Evolutionary conservation across 2,329 filamentous ascomycete species (phyloP), one percentile per base, ranked within the genome.

Genomic region (Trichoderma asperellum): DNA sequence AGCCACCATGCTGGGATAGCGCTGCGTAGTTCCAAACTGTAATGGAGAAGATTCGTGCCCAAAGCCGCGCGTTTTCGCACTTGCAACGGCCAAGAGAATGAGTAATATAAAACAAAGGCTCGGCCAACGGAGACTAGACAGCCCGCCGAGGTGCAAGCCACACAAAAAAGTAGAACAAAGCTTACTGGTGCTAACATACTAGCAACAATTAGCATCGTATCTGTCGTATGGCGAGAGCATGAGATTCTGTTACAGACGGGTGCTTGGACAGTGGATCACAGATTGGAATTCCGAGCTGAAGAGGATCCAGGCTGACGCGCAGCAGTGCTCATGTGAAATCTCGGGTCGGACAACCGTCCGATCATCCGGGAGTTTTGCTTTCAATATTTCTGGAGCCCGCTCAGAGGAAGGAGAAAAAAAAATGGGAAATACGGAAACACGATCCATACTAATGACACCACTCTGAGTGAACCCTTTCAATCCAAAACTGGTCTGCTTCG

Each of bases 21-120:
- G 62, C 35, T 27, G 62, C 35, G n/a, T 65, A 65, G 62, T 21
- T 65, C 37, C 14, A 65, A 65, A 65, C 62, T 65, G 62, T 65
- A 65, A 65, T 37, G 29, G 21, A 34, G 24, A 43, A 34, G 24
- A 57, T 57, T 47, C n/a, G 16, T 57, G 35, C 62, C 62, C 52
- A 49, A 65, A 35, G 62, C 62, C 62, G 53, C 62, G 62, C 53
- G 35, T 43, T 53, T 57, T 27, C 29, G 34, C 21, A 55, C 16
- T 43, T n/a, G 6, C 16, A 43, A 43, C 6, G 8, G 3, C 6
- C n/a, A n/a, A 24, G 40, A 21, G n/a, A 55, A 40, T 37, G 32
- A 63, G 27, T n/a, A 56, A 18, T 6, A 18, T 5, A 6, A 2
- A 11, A 11, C 18, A 57, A 57, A 47, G 24, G 24, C 35, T 57